These are phyloP conservation scores for Eutypella sp. DNA, from an alignment of 2,329 filamentous ascomycete species.

Conservation along the genomic window DNA sequence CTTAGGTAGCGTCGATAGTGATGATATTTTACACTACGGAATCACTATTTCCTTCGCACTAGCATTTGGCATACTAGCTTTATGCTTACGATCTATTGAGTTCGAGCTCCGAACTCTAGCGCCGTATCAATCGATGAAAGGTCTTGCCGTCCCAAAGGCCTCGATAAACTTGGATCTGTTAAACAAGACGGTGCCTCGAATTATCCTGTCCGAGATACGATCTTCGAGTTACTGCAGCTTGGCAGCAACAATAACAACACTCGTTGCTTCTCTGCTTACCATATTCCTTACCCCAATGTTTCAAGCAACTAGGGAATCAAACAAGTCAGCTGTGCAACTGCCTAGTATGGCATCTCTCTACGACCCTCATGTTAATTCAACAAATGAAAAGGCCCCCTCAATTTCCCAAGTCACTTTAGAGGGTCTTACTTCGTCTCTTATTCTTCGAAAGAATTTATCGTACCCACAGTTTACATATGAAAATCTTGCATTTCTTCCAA, in stretches of 20 bases:
- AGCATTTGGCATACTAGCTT: not conserved
- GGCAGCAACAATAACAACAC: not conserved
- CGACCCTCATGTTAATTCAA: too few relatives aligned
- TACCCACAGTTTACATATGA: not conserved
- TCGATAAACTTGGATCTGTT: not conserved
- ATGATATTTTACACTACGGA: not conserved
- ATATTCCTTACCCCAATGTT: not conserved
- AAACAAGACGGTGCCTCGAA: not conserved
- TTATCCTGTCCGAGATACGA: not conserved
- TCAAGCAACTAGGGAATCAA: not conserved
- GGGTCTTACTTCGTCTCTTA: not conserved
- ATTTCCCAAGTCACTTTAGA: not conserved
- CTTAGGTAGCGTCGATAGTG: not conserved
- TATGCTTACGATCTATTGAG: not conserved
- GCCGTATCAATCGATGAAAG: not conserved
- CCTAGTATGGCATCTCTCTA: not conserved
- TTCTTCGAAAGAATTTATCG: not conserved
- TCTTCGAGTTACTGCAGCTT: not conserved
- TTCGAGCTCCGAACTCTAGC: not conserved
- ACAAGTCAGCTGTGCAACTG: not conserved
- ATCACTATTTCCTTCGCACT: not conserved
- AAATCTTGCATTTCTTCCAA: not conserved
- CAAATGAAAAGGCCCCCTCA: not conserved
- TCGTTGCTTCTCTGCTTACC: not conserved
- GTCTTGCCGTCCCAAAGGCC: not conserved